Percentiles rank a stretch among this genome's conserved stretches.
phyloP scores from a whole-genome alignment of 768 basidiomycete genomes.

The Crepidotus variabilis region DNA sequence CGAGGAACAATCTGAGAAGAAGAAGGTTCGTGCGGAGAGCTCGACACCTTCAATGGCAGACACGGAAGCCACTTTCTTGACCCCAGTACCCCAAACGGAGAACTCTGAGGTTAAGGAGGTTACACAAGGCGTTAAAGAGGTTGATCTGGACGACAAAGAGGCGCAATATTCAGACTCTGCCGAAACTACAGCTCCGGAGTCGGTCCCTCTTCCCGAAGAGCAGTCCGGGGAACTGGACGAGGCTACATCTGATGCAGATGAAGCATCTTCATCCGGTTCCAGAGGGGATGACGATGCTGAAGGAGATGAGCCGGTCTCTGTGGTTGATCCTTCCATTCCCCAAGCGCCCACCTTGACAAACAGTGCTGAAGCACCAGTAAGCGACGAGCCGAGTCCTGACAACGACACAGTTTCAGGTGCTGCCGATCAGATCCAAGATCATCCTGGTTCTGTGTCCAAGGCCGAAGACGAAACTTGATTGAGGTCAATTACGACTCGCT shows the following conservation, averaged over 20 bases:
- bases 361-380: not conserved
- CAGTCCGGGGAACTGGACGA: constrained; percentile 34
- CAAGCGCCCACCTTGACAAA: not conserved
- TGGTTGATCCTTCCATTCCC: not conserved
- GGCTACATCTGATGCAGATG: constrained; percentile 14
- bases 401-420: not conserved
- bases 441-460: not conserved
- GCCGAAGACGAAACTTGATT: no score
- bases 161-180: constrained; percentile 41
- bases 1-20: constrained; percentile 35
- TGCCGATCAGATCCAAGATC: not conserved
- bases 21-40: constrained; percentile 43
- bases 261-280: constrained; percentile 16
- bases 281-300: not conserved
- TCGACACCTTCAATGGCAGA: constrained; percentile 27
- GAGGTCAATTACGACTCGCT: no score
- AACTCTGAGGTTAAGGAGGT: constrained; percentile 64
- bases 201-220: constrained; percentile 36
- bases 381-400: not conserved
- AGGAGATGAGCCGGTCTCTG: not conserved
- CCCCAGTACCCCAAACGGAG: constrained; percentile 31
- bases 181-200: constrained; percentile 24
- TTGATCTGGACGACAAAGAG: constrained; percentile 55
- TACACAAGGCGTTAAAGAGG: constrained; percentile 65
- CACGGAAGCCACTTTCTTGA: constrained; percentile 12